Conservation (phyloP, 129 eudicot genomes). For the Centaurea solstitialis region DNA sequence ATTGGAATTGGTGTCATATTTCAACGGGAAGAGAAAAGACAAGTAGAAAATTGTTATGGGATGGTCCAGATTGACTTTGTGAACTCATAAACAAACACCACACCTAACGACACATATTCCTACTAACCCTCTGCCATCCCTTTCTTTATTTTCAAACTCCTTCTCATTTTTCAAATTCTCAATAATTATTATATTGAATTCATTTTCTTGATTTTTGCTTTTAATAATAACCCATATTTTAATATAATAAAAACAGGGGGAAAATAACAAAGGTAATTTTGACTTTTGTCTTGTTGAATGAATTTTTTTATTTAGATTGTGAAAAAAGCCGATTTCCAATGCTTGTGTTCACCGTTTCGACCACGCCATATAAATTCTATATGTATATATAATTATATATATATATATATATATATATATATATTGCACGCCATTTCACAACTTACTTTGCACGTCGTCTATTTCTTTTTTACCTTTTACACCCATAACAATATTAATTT, state of each 20-base stretch:
- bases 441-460: slow-evolving; percentile 78
- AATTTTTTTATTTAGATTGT: slow-evolving; percentile 25
- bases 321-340: slow-evolving; percentile 35
- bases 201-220: neutral
- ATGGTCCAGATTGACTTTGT: slow-evolving; percentile 51
- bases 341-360: slow-evolving; percentile 86
- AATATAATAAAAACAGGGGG: neutral
- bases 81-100: slow-evolving; percentile 31
- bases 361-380: slow-evolving; percentile 53
- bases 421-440: slow-evolving; percentile 52
- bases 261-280: slow-evolving; percentile 19
- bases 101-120: slow-evolving; percentile 46
- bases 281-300: slow-evolving; percentile 35
- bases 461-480: slow-evolving; percentile 24
- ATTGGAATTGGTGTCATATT: neutral
- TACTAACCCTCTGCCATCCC: slow-evolving; percentile 45
- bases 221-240: neutral
- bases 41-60: slow-evolving; percentile 25
- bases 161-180: slow-evolving; percentile 17
- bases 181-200: neutral
- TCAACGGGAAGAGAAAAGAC: slow-evolving; percentile 25
- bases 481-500: slow-evolving; percentile 14
- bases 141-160: neutral
- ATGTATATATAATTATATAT: too few species aligned
- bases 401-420: too few species aligned